A percentile compares a stretch with the other conserved stretches of the same genome.
phyloP scores from a whole-genome alignment of 768 basidiomycete species.

The Boletus speciosus region DNA sequence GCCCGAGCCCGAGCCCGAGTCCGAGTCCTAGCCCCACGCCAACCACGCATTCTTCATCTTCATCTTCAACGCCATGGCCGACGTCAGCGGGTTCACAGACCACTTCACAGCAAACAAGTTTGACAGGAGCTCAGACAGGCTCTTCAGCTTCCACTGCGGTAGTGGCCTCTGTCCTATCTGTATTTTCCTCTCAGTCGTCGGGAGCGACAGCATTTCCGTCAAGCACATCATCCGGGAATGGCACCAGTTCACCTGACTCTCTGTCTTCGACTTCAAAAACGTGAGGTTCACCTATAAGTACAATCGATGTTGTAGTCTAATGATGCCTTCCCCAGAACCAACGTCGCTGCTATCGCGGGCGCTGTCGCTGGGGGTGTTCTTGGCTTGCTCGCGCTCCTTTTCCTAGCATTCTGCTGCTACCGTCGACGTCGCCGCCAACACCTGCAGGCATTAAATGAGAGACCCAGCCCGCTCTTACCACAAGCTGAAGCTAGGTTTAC shows the following conservation, averaged over 20 bases:
- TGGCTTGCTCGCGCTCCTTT: constrained; percentile 16
- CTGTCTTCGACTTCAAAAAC: constrained; percentile 3
- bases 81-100: not conserved
- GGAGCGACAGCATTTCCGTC: constrained; percentile 11
- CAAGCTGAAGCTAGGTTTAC: constrained; percentile 6
- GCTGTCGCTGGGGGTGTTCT: constrained; percentile 16
- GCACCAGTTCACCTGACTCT: not conserved
- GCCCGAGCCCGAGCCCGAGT: not conserved
- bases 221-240: constrained; percentile 9
- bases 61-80: not conserved
- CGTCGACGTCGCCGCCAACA: constrained; percentile 9
- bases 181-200: constrained; percentile 2
- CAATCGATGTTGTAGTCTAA: not conserved
- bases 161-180: constrained; percentile 1
- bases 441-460: not conserved
- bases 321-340: constrained; percentile 2
- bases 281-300: constrained; percentile 5
- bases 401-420: constrained; percentile 7
- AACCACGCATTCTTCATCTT: constrained; percentile 2
- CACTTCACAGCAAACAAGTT: not conserved
- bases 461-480: constrained; percentile 5
- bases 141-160: not conserved
- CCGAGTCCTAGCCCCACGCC: not conserved
- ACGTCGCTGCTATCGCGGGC: constrained; percentile 15
- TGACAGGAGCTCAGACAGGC: not conserved